Percentiles rank a stretch among this genome's conserved stretches.
Conservation (phyloP, 495 filamentous ascomycete genomes). For the Xylaria castorea region DNA sequence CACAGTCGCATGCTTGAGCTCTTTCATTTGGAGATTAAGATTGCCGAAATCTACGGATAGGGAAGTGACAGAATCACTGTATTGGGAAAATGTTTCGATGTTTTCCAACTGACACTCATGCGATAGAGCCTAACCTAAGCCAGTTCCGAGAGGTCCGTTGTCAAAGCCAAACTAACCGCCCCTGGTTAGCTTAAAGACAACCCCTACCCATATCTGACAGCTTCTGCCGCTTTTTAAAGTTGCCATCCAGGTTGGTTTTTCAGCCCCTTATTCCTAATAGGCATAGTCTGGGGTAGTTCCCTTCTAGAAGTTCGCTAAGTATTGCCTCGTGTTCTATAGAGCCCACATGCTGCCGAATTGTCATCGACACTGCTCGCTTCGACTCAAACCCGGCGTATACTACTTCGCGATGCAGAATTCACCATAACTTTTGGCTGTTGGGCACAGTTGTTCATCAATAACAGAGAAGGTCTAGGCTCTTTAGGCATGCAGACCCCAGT, state of each 20-base stretch:
- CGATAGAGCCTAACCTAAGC: too few species aligned
- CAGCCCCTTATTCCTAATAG: background rate
- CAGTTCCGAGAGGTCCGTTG: background rate
- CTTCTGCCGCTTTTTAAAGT: background rate
- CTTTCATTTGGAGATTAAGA: background rate
- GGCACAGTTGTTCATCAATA: background rate
- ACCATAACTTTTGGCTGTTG: background rate
- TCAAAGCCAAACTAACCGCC: background rate
- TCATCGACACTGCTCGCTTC: slow-evolving; percentile 2
- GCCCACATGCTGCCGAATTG: background rate
- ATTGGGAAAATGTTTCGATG: background rate
- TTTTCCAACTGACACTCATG: background rate
- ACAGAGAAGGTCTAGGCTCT: background rate
- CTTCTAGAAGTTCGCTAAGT: background rate
- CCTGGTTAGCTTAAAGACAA: background rate
- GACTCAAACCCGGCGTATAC: background rate
- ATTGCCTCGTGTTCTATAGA: background rate
- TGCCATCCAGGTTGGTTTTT: background rate
- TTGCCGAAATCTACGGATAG: background rate
- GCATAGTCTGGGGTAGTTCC: background rate
- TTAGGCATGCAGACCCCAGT: background rate
- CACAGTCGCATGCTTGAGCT: background rate
- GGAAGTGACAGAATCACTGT: background rate
- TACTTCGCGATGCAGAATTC: background rate
- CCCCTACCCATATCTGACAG: background rate